Conservation (phyloP, 768 basidiomycete species). For the Leccinum broughii region DNA sequence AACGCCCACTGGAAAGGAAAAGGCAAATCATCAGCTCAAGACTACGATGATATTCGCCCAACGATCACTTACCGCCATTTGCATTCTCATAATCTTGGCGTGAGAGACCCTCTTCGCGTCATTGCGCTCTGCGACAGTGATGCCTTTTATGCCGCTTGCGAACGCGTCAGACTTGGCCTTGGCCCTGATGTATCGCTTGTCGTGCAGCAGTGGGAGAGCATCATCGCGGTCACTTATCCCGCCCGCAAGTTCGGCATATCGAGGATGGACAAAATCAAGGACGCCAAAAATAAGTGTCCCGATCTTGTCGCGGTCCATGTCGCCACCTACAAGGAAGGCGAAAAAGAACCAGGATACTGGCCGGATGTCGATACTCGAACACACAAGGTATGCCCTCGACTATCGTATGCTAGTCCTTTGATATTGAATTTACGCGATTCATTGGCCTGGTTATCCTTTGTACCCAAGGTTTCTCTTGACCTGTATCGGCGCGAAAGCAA, state of each 20-base stretch:
- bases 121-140: constrained; percentile 91
- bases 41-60: constrained; percentile 64
- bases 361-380: constrained; percentile 85
- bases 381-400: constrained; percentile 69
- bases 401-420: neutral
- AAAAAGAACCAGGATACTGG: constrained; percentile 87
- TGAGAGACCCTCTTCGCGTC: constrained; percentile 75
- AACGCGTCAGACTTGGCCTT: constrained; percentile 76
- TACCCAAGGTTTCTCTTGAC: constrained; percentile 80
- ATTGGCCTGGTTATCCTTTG: neutral
- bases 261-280: constrained; percentile 80
- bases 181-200: constrained; percentile 67
- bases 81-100: constrained; percentile 64
- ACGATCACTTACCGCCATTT: constrained; percentile 80
- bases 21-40: constrained; percentile 42
- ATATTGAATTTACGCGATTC: neutral
- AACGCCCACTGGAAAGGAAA: constrained; percentile 55
- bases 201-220: constrained; percentile 82
- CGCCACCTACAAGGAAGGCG: constrained; percentile 91
- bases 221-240: constrained; percentile 96
- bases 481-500: constrained; percentile 87
- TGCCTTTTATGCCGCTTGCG: constrained; percentile 83
- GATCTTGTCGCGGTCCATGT: constrained; percentile 86
- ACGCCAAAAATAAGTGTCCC: constrained; percentile 86
- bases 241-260: constrained; percentile 92